Evolutionary conservation across 2,329 filamentous ascomycete genomes (phyloP), one percentile per base, ranked within the genome.

Genomic region (Metarhizium rileyi): DNA sequence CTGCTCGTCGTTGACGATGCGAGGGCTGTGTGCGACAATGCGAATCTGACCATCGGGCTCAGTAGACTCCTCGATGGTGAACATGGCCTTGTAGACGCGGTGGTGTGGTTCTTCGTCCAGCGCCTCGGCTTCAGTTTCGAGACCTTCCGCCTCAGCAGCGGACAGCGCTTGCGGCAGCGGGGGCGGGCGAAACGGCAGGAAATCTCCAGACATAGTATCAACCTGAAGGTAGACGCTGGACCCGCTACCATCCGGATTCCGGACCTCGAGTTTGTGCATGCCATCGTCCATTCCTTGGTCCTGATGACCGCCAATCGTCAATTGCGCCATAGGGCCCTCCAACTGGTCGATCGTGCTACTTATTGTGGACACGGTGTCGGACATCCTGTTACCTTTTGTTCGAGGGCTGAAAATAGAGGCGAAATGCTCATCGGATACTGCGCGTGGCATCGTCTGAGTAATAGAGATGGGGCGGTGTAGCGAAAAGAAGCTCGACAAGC

Each of bases 391-490:
- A 53, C 66, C 61, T 57, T 74, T 74, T 22, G 69, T 67, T 48
- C 74, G 76, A 50, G 72, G 64, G 42, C 83, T 75, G 67, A 97
- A 97, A 62, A 98, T 90, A 61, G 85, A 77, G 54, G 87, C 84
- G 67, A 97, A 96, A 46, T 84, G 77, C 63, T 87, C 84, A 54
- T 85, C 75, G 47, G 79, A 82, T 43, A 90, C 78, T 20, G 77
- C 73, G 59, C 80, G 82, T 50, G 86, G 93, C 62, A 95, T 84
- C 57, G 85, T 84, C 59, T 84, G 83, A 46, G 84, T 90, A 56
- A 96, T 81, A 49, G 89, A 95, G 62, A 98, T 91, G 43, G 93
- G 93, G 53, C 93, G 84, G 70, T 98, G 89, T 57, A 95, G 85
- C 55, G 90, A 94, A 74, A 97, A 97, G 76, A 98, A 97, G 52